These are phyloP conservation scores for Aspergillus baeticus DNA, from an alignment of 495 filamentous ascomycete genomes.

Conservation along the genomic window DNA sequence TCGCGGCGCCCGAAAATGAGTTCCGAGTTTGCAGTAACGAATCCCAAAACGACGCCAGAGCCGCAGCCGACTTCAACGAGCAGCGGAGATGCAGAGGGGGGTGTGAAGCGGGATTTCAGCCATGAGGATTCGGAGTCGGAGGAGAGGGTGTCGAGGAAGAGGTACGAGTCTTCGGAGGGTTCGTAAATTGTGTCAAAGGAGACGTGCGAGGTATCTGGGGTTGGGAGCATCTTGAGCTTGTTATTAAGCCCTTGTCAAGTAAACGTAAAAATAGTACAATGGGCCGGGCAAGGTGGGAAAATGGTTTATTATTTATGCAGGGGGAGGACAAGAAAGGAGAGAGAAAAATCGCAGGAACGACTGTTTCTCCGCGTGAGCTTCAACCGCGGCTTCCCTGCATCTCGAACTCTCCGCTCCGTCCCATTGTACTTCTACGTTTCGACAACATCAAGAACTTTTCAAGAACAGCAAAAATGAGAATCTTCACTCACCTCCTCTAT, in stretches of 20 bases:
- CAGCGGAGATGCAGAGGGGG: constrained; percentile 57
- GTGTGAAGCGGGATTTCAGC: constrained; percentile 57
- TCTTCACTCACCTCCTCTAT: constrained; percentile 26
- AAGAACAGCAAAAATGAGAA: constrained; percentile 13
- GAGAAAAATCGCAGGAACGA: neutral
- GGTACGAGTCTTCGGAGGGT: constrained; percentile 90
- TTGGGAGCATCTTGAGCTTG: constrained; percentile 81
- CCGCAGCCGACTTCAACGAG: constrained; percentile 87
- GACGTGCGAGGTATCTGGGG: constrained; percentile 88
- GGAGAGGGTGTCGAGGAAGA: constrained; percentile 93
- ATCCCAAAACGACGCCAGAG: constrained; percentile 87
- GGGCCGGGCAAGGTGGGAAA: neutral
- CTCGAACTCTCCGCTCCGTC: neutral
- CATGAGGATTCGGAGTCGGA: constrained; percentile 67
- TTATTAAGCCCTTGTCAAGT: too few relatives aligned
- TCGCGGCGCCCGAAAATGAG: constrained; percentile 70
- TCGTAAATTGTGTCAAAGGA: constrained; percentile 84
- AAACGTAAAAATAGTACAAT: too few relatives aligned
- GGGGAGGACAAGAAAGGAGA: neutral
- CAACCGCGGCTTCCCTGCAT: constrained; percentile 1
- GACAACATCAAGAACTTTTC: neutral
- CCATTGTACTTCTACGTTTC: neutral
- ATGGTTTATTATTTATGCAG: neutral
- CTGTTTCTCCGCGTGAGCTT: constrained; percentile 2
- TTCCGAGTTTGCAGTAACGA: constrained; percentile 71